phyloP scores from a whole-genome alignment of 2,329 filamentous ascomycete species.

The Corynespora cassiicola region DNA sequence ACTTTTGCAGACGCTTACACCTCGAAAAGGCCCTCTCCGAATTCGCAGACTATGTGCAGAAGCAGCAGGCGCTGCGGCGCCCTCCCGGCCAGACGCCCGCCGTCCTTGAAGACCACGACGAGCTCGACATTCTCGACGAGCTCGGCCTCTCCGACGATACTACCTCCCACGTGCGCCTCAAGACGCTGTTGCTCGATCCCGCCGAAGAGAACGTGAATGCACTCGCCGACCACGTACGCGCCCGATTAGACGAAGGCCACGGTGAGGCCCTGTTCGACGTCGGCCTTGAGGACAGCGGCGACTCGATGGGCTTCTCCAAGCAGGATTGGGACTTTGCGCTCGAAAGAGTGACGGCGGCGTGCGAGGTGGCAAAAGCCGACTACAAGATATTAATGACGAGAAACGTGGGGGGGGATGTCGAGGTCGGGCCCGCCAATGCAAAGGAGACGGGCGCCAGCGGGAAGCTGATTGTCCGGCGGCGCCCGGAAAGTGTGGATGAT shows the following conservation, averaged over 20 bases:
- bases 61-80: constrained; percentile 78
- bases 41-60: constrained; percentile 96
- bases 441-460: constrained; percentile 80
- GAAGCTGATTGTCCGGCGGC: constrained; percentile 83
- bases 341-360: constrained; percentile 68
- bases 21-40: constrained; percentile 77
- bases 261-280: constrained; percentile 92
- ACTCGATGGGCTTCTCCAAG: constrained; percentile 77
- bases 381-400: constrained; percentile 87
- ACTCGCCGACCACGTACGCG: constrained; percentile 70
- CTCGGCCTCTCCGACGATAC: constrained; percentile 75
- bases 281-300: constrained; percentile 87
- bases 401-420: constrained; percentile 80
- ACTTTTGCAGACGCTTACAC: constrained; percentile 4
- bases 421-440: constrained; percentile 68
- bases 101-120: constrained; percentile 73
- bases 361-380: constrained; percentile 71
- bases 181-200: constrained; percentile 71
- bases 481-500: constrained; percentile 77
- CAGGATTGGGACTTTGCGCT: constrained; percentile 79
- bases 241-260: constrained; percentile 79
- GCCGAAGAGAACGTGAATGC: constrained; percentile 66
- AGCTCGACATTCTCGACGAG: constrained; percentile 87
- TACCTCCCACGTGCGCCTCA: constrained; percentile 69
- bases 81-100: constrained; percentile 45